These are phyloP conservation scores for Lathyrus oleraceus DNA, from an alignment of 306 rosid species.

Conservation along the genomic window DNA sequence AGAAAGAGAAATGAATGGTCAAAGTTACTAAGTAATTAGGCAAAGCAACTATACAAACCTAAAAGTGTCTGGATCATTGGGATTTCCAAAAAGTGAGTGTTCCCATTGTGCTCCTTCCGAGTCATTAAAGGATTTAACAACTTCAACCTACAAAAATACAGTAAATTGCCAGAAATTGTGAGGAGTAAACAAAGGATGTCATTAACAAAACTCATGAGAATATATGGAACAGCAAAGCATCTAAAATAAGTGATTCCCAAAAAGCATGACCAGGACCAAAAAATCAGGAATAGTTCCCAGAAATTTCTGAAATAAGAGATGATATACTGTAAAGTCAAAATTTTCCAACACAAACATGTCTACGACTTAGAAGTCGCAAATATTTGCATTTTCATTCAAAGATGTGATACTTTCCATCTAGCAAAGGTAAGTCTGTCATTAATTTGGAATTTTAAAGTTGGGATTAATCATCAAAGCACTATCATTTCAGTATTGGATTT, in stretches of 20 bases:
- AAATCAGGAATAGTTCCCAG: not conserved
- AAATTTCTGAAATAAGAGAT: conserved; percentile 15
- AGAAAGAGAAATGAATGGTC: conserved; percentile 26
- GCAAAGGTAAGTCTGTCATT: conserved; percentile 11
- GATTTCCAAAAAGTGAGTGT: conserved; percentile 94
- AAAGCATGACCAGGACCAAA: not conserved
- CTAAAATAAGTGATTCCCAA: not conserved
- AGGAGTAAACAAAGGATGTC: conserved; percentile 32
- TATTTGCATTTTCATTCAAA: conserved; percentile 25
- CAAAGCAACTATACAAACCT: conserved; percentile 53
- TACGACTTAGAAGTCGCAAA: conserved; percentile 4
- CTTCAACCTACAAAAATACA: conserved; percentile 70
- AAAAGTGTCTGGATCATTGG: conserved; percentile 90
- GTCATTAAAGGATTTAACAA: conserved; percentile 82
- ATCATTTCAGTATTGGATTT: conserved; percentile 14
- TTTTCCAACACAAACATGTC: conserved; percentile 11
- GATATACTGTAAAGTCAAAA: conserved; percentile 6
- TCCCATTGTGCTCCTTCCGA: conserved; percentile 92
- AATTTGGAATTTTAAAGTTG: conserved; percentile 4
- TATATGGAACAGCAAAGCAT: conserved; percentile 23
- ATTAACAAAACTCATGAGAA: conserved; percentile 3
- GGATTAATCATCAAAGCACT: conserved; percentile 12
- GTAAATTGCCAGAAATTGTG: conserved; percentile 35
- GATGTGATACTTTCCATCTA: conserved; percentile 3
- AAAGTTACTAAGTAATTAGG: conserved; percentile 7